phyloP scores from a whole-genome alignment of 768 basidiomycete genomes.

The Lentinula sp. region DNA sequence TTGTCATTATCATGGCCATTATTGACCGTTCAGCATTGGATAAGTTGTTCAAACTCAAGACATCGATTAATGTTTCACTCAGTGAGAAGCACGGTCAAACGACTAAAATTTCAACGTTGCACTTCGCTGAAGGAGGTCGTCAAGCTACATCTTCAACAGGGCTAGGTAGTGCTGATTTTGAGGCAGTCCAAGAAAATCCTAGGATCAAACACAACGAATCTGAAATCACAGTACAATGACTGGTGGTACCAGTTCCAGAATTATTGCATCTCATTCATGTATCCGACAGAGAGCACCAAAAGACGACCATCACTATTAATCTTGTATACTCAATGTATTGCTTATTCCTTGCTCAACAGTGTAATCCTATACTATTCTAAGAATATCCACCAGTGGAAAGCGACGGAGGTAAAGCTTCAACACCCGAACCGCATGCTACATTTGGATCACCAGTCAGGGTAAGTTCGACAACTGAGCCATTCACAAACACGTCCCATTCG shows the following conservation, averaged over 20 bases:
- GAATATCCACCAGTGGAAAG: conserved; percentile 57
- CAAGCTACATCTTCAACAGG: neutral
- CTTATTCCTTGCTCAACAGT: too few relatives aligned
- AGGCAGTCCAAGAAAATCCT: neutral
- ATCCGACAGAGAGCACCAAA: too few relatives aligned
- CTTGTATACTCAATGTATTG: too few relatives aligned
- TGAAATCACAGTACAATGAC: neutral
- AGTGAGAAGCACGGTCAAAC: neutral
- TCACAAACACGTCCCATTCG: conserved; percentile 58
- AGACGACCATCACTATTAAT: too few relatives aligned
- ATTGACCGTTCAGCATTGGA: neutral
- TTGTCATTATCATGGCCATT: neutral
- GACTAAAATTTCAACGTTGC: neutral
- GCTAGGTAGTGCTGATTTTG: neutral
- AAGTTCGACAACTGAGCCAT: conserved; percentile 48
- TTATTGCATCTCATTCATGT: too few relatives aligned
- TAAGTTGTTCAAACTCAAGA: neutral
- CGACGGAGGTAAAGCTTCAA: conserved; percentile 48
- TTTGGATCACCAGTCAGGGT: conserved; percentile 48
- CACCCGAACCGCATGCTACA: conserved; percentile 42
- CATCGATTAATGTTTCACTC: neutral
- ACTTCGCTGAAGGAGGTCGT: neutral
- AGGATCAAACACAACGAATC: neutral
- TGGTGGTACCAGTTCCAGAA: neutral
- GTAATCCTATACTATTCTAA: too few relatives aligned